Base-by-base conservation (phyloP, 345 rosid species). In the Schrenkiella parvula region DNA sequence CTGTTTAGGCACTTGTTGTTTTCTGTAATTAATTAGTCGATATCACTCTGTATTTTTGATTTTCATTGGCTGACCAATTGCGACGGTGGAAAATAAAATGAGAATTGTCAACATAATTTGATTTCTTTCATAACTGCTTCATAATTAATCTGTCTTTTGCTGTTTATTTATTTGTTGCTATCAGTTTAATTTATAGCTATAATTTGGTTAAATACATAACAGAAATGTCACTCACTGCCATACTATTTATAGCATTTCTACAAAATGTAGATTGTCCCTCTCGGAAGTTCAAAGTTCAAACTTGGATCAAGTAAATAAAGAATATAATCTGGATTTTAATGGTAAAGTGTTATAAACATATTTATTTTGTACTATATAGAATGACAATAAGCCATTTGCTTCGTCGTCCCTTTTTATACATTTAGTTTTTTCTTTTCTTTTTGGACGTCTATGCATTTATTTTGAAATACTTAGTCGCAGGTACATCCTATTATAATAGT, bases 241-340 rank as follows among this genome's bases (percentile, higher is more conserved):
- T 12, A 31, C 10, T 5, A 17, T 28, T 0, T 11, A 4, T 7
- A 22, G 28, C 31, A 38, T 32, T 68, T 68, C 22, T 18, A 70
- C 10, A 50, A 26, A n/a, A 2, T 29, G 35, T 48, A 23, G 41
- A 13, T 17, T 8, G 22, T 12, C 21, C 18, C 34, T 10, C 35
- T 42, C 41, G 12, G 14, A 67, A 41, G 43, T 44, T 70, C 50
- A 70, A 70, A 70, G 0, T 70, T 59, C 39, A 37, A 70, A 58
- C 28, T 35, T 6, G 12, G 22, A 61, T 38, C 43, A 14, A 29
- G 54, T 62, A 51, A 61, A 51, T 61, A 71, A 59, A 60, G 17
- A 28, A 51, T 61, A 39, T 9, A 61, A 39, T 71, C 12, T 18
- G 23, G 32, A 60, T 12, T 26, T 60, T 37, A 50, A 5, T 3